Evolutionary conservation across 768 basidiomycete species (phyloP).

Genomic region (Gelatoporia subvermispora): DNA sequence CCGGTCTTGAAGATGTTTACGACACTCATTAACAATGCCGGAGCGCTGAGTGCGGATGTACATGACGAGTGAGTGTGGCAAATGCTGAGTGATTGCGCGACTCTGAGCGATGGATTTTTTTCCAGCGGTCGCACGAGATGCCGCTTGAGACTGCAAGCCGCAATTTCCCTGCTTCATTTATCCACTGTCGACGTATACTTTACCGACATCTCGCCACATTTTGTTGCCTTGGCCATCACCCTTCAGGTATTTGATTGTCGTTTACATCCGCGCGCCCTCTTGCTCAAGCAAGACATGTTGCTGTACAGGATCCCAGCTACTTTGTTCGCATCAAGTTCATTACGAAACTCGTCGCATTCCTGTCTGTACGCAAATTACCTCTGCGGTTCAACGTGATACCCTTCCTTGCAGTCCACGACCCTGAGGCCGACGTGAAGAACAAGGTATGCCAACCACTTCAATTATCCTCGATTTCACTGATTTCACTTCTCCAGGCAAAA

Average conservation of each 20-base stretch:
- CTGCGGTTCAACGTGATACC: constrained; percentile 78
- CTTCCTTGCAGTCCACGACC: constrained; percentile 88
- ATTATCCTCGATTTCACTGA: constrained; percentile 1
- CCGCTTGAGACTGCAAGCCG: constrained; percentile 80
- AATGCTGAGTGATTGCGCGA: not conserved
- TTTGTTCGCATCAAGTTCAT: constrained; percentile 80
- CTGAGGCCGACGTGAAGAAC: constrained; percentile 72
- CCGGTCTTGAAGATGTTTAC: constrained; percentile 77
- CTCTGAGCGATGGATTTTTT: not conserved
- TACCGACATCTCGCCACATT: constrained; percentile 50
- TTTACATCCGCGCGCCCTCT: not conserved
- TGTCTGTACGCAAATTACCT: constrained; percentile 62
- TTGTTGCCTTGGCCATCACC: constrained; percentile 64
- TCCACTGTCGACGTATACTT: constrained; percentile 55
- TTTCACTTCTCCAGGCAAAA: constrained; percentile 37
- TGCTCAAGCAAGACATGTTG: no score
- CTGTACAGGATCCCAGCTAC: constrained; percentile 79
- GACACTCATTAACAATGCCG: constrained; percentile 63
- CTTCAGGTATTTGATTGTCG: constrained; percentile 67
- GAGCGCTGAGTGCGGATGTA: constrained; percentile 55
- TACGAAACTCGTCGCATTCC: constrained; percentile 60
- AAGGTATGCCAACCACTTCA: constrained; percentile 41
- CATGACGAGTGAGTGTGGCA: constrained; percentile 43
- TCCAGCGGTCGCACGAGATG: constrained; percentile 58
- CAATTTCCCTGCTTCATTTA: constrained; percentile 75